Percentiles rank a stretch among this genome's conserved stretches.
Conservation (phyloP, 2,329 filamentous ascomycete genomes). For the Aspergillus spinulosporus region DNA sequence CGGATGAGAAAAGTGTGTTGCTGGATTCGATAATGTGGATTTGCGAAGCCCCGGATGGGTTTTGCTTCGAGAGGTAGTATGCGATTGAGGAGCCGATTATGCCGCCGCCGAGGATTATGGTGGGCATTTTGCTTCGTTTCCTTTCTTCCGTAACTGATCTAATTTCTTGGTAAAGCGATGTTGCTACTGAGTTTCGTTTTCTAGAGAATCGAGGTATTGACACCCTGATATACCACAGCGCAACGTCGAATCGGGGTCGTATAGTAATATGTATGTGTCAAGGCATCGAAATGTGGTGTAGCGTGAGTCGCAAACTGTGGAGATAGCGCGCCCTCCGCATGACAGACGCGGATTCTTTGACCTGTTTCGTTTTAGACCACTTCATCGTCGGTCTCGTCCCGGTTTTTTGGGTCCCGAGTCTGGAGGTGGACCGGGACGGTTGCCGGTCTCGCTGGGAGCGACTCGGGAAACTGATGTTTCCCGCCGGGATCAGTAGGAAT, state of each 20-base stretch:
- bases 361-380: background rate
- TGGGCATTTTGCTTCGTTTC: conserved; percentile 47
- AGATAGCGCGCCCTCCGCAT: background rate
- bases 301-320: background rate
- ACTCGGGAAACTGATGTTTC: background rate
- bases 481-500: too few species aligned
- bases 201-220: background rate
- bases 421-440: background rate
- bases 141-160: background rate
- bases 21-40: conserved; percentile 62
- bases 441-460: too few species aligned
- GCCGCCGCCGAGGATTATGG: conserved; percentile 67
- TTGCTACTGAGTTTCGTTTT: background rate
- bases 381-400: background rate
- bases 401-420: background rate
- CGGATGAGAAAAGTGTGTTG: conserved; percentile 66
- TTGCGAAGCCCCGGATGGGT: conserved; percentile 23
- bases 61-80: conserved; percentile 63
- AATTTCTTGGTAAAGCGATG: background rate
- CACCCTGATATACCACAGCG: background rate
- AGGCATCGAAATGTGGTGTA: background rate
- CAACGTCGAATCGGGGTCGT: background rate
- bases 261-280: background rate
- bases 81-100: conserved; percentile 70
- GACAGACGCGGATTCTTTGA: background rate